Percentiles rank a stretch among this genome's conserved stretches.
Evolutionary conservation across 345 rosid species (phyloP).

Genomic region (Bruguiera parviflora): DNA sequence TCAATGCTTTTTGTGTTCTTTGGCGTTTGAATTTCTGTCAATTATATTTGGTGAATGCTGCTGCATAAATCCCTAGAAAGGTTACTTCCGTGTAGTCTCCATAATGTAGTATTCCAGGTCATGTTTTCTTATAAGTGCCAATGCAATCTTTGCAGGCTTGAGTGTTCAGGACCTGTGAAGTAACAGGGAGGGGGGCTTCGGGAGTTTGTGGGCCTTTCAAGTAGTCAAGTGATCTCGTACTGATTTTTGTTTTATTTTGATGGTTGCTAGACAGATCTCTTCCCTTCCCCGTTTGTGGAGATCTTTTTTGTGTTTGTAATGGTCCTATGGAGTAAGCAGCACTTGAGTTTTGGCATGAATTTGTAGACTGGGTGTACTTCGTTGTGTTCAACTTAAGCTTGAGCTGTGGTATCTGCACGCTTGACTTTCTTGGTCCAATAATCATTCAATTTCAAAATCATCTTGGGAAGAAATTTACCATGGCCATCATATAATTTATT

Average conservation of each 20-base stretch:
- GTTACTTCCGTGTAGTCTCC: background rate
- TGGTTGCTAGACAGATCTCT: background rate
- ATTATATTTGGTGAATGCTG: background rate
- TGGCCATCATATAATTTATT: too few relatives aligned
- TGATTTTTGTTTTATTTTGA: background rate
- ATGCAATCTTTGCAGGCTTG: conserved; percentile 16
- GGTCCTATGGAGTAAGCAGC: background rate
- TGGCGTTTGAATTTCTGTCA: too few relatives aligned
- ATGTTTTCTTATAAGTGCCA: background rate
- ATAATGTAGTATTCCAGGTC: background rate
- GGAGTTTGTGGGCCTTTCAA: background rate
- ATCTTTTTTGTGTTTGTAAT: background rate
- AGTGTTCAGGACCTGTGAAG: conserved; percentile 26
- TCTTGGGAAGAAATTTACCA: too few relatives aligned
- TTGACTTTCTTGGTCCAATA: too few relatives aligned
- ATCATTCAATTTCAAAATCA: too few relatives aligned
- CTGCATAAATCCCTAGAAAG: background rate
- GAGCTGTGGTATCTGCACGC: too few relatives aligned
- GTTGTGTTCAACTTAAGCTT: too few relatives aligned
- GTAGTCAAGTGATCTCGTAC: background rate
- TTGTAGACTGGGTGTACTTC: background rate
- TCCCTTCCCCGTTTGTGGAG: background rate
- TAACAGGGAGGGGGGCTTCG: too few relatives aligned
- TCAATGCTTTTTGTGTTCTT: too few relatives aligned
- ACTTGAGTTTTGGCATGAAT: background rate